Conservation (phyloP, 345 rosid species). For the Rubroshorea leprosula region DNA sequence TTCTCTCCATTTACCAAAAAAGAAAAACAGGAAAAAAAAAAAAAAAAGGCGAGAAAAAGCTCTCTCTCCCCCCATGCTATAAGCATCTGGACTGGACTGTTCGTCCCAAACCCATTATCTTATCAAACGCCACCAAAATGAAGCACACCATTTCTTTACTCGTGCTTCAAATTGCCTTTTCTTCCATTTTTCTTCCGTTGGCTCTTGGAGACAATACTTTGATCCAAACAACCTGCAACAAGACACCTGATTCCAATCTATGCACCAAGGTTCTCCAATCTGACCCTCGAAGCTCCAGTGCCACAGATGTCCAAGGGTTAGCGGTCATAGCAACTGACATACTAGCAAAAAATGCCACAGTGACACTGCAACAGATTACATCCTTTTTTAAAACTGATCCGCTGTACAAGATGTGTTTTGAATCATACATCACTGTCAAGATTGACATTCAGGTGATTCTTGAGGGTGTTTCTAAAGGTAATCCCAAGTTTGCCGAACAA, state of each 20-base stretch:
- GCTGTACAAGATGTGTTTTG: slow-evolving; percentile 23
- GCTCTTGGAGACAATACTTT: slow-evolving; percentile 2
- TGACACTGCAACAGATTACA: slow-evolving; percentile 22
- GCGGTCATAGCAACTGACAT: slow-evolving; percentile 26
- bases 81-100: too few relatives aligned
- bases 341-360: slow-evolving; percentile 6
- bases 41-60: too few relatives aligned
- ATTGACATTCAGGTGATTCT: slow-evolving; percentile 22
- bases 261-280: slow-evolving; percentile 27
- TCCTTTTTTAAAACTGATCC: slow-evolving; percentile 8
- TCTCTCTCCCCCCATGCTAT: too few relatives aligned
- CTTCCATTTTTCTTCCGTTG: neutral
- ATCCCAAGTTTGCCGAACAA: slow-evolving; percentile 27
- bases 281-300: slow-evolving; percentile 29
- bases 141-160: slow-evolving; percentile 2
- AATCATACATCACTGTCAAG: slow-evolving; percentile 29
- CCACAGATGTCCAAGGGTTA: slow-evolving; percentile 25
- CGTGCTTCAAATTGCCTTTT: slow-evolving; percentile 4
- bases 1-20: too few relatives aligned
- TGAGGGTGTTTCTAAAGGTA: slow-evolving; percentile 25
- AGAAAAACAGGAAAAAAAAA: too few relatives aligned
- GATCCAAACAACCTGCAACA: slow-evolving; percentile 22
- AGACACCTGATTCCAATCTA: slow-evolving; percentile 24
- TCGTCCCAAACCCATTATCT: too few relatives aligned
- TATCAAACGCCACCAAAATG: too few relatives aligned